Conservation (phyloP, 805 yeast species). For the Spathaspora gorwiae region DNA sequence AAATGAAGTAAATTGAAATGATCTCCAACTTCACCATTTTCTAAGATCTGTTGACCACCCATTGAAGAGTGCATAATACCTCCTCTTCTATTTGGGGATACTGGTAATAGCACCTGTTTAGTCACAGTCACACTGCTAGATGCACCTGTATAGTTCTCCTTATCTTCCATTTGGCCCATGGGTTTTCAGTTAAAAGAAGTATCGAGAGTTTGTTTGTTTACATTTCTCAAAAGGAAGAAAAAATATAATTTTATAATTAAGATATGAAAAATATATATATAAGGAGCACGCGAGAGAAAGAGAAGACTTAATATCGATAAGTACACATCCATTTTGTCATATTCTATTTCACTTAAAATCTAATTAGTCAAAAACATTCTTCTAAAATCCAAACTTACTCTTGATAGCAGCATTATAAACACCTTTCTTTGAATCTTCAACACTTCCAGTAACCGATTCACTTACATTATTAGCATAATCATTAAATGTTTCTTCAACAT, state of each 20-base stretch:
- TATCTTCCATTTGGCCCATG: slow-evolving; percentile 1
- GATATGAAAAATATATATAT: too few species aligned
- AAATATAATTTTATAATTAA: too few species aligned
- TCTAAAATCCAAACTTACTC: slow-evolving; percentile 49
- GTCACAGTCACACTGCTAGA: background rate
- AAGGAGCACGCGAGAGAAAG: too few species aligned
- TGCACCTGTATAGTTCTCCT: slow-evolving; percentile 5
- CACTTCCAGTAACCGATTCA: slow-evolving; percentile 49
- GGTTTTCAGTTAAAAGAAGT: too few species aligned
- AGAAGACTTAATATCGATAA: too few species aligned
- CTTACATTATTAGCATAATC: slow-evolving; percentile 54
- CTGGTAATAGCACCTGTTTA: slow-evolving; percentile 18
- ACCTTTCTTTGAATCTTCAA: slow-evolving; percentile 47
- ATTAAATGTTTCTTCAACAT: slow-evolving; percentile 50
- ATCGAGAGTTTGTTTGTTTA: background rate
- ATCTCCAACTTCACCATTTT: slow-evolving; percentile 16
- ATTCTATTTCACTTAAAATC: too few species aligned
- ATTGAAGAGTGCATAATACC: too few species aligned
- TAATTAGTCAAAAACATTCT: too few species aligned
- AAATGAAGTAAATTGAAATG: slow-evolving; percentile 28
- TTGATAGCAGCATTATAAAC: slow-evolving; percentile 49
- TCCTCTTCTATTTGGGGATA: slow-evolving; percentile 20
- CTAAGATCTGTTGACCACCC: background rate
- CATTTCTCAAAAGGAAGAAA: background rate
- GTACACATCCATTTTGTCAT: too few species aligned